These are phyloP conservation scores for Scutellaria barbata DNA, from an alignment of 257 asterid species.

Conservation along the genomic window DNA sequence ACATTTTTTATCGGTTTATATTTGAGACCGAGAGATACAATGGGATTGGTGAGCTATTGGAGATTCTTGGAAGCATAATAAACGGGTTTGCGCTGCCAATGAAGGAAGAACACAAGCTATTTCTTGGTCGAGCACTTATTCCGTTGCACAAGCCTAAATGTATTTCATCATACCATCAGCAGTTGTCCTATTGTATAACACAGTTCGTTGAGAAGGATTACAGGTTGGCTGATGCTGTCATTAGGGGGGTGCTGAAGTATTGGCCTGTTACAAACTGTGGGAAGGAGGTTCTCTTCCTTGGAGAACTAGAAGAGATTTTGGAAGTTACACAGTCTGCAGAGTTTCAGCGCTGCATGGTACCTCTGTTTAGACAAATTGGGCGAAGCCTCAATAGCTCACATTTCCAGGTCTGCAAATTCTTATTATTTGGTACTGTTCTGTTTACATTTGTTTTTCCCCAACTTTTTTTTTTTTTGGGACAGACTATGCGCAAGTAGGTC, in stretches of 20 bases:
- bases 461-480: not conserved
- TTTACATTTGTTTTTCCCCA: slow-evolving; percentile 1
- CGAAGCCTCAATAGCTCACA: slow-evolving; percentile 84
- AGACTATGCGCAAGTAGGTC: not conserved
- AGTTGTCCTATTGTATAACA: slow-evolving; percentile 70
- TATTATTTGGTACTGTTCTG: slow-evolving; percentile 11
- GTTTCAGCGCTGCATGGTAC: slow-evolving; percentile 83
- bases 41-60: slow-evolving; percentile 81
- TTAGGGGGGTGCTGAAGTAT: slow-evolving; percentile 73
- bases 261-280: slow-evolving; percentile 93
- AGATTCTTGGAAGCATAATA: slow-evolving; percentile 89
- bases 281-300: slow-evolving; percentile 89
- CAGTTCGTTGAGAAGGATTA: slow-evolving; percentile 91
- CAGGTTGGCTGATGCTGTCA: slow-evolving; percentile 76
- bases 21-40: slow-evolving; percentile 83
- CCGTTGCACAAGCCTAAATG: slow-evolving; percentile 86
- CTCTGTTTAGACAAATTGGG: slow-evolving; percentile 78
- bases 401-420: slow-evolving; percentile 66
- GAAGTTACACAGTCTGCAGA: slow-evolving; percentile 80
- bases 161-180: slow-evolving; percentile 73
- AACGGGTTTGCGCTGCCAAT: slow-evolving; percentile 90
- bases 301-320: slow-evolving; percentile 84
- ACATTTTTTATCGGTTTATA: slow-evolving; percentile 72
- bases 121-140: slow-evolving; percentile 76
- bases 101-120: slow-evolving; percentile 94